phyloP scores from a whole-genome alignment of 2,329 filamentous ascomycete genomes.

The Lanzia echinophila region DNA sequence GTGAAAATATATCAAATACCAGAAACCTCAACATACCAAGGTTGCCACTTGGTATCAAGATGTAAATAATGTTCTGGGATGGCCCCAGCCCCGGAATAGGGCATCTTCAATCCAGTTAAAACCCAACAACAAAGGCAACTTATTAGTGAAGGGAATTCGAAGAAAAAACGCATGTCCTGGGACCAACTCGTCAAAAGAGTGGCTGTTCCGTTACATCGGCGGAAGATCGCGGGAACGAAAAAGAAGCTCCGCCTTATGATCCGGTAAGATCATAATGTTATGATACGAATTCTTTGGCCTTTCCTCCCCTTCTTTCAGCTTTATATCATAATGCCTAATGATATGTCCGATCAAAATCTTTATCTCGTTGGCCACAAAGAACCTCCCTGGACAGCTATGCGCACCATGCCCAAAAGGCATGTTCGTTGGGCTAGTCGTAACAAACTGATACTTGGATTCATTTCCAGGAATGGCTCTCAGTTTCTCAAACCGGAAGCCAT shows the following conservation, averaged over 20 bases:
- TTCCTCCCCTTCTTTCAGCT: neutral
- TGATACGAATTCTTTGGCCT: neutral
- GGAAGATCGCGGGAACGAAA: neutral
- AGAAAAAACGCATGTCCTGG: no score
- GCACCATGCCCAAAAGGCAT: constrained; percentile 36
- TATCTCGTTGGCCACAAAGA: constrained; percentile 33
- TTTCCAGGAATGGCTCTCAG: constrained; percentile 18
- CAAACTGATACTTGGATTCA: constrained; percentile 29
- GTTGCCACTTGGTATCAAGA: no score
- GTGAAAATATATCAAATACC: no score
- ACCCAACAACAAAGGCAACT: no score
- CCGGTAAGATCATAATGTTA: neutral
- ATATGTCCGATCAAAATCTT: constrained; percentile 29
- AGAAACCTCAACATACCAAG: no score
- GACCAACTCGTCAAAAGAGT: no score
- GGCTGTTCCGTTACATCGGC: no score
- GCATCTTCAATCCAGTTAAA: no score
- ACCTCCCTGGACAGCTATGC: constrained; percentile 26
- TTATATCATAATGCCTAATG: constrained; percentile 29
- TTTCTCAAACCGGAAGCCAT: constrained; percentile 22
- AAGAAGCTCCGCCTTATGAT: neutral
- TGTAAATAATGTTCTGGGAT: no score
- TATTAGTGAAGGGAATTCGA: no score
- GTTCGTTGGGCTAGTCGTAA: constrained; percentile 29
- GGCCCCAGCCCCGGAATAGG: no score